Percentiles rank a stretch among this genome's conserved stretches.
phyloP scores from a whole-genome alignment of 768 basidiomycete genomes.

The Boletus vermiculosoides region DNA sequence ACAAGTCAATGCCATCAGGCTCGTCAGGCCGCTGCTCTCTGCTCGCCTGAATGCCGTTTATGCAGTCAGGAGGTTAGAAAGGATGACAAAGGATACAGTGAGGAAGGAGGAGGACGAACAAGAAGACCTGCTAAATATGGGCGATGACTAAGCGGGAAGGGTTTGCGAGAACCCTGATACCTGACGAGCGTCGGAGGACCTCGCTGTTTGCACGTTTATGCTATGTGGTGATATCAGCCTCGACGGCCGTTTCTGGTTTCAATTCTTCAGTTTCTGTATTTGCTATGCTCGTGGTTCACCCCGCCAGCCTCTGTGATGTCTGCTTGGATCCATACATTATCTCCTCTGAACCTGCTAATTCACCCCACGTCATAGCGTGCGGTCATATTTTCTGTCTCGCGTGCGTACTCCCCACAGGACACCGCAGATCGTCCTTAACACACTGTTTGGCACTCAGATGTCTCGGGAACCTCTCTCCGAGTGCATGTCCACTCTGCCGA shows the following conservation, averaged over 20 bases:
- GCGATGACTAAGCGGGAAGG: conserved; percentile 23
- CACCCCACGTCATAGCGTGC: conserved; percentile 72
- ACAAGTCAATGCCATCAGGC: neutral
- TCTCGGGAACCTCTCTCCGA: conserved; percentile 48
- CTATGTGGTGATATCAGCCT: conserved; percentile 34
- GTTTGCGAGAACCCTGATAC: conserved; percentile 21
- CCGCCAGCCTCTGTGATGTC: conserved; percentile 73
- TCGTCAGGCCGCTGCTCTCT: conserved; percentile 21
- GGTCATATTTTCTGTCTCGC: conserved; percentile 73
- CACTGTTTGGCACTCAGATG: conserved; percentile 43
- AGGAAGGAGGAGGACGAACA: neutral
- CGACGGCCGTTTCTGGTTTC: conserved; percentile 27
- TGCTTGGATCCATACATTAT: conserved; percentile 62
- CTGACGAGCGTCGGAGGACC: conserved; percentile 10
- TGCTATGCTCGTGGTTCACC: conserved; percentile 62
- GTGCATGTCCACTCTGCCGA: conserved; percentile 65
- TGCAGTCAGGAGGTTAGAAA: neutral
- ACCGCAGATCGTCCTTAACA: conserved; percentile 12
- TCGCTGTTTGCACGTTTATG: conserved; percentile 33
- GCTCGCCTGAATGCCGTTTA: conserved; percentile 31
- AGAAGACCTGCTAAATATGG: conserved; percentile 22
- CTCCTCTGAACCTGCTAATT: conserved; percentile 47
- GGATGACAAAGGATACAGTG: neutral
- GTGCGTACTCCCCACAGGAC: conserved; percentile 42
- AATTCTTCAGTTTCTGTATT: conserved; percentile 23